Percentiles rank a stretch among this genome's conserved stretches.
phyloP scores from a whole-genome alignment of 164 flowering plant species.

The Magnolia changhungtana region DNA sequence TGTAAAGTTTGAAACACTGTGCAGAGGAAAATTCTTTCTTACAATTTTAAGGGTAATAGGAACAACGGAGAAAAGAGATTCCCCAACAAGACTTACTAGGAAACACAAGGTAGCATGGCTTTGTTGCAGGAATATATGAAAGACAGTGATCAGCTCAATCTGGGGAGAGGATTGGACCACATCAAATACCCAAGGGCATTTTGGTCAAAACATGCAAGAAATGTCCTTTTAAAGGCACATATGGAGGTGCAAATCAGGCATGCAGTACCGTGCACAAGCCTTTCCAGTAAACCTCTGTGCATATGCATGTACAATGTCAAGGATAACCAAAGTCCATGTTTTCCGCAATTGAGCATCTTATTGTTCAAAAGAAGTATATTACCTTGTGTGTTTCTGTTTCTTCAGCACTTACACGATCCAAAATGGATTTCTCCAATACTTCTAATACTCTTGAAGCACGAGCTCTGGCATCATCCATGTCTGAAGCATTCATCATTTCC shows the following conservation, averaged over 20 bases:
- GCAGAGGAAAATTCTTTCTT: no score
- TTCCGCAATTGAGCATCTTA: background rate
- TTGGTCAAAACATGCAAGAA: no score
- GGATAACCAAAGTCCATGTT: background rate
- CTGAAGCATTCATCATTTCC: slow-evolving; percentile 68
- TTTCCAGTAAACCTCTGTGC: background rate
- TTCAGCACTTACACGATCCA: slow-evolving; percentile 42
- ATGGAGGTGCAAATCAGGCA: background rate
- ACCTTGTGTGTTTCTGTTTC: slow-evolving; percentile 53
- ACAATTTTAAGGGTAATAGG: no score
- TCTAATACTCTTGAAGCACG: slow-evolving; percentile 69
- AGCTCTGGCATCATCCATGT: slow-evolving; percentile 67
- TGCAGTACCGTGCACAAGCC: background rate
- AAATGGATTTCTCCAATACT: slow-evolving; percentile 61
- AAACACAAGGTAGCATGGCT: no score
- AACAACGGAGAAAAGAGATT: no score
- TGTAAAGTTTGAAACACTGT: no score
- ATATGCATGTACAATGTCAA: background rate
- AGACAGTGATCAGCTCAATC: no score
- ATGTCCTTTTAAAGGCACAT: no score
- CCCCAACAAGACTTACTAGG: no score
- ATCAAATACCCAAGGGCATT: no score
- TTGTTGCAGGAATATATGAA: no score
- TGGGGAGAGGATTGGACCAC: no score
- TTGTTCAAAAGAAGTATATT: background rate